phyloP scores from a whole-genome alignment of 106 monocot species.

The Phalaenopsis equestris region DNA sequence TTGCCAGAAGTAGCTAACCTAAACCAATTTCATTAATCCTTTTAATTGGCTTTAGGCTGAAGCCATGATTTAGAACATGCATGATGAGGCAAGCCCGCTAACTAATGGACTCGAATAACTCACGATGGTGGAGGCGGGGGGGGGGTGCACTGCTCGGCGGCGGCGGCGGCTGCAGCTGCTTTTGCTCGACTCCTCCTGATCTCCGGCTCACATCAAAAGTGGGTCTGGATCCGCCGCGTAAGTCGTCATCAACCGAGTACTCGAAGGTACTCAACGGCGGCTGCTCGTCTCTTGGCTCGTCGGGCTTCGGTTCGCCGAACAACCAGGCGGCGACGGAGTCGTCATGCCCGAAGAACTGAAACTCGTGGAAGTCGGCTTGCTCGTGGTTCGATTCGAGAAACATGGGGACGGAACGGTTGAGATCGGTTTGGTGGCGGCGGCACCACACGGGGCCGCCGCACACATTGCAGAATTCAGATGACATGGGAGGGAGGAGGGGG shows the following conservation, averaged over 20 bases:
- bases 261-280: slow-evolving; percentile 4
- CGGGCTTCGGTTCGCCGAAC: slow-evolving; percentile 27
- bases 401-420: slow-evolving; percentile 18
- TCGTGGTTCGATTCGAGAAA: slow-evolving; percentile 14
- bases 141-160: too few species aligned
- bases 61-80: too few species aligned
- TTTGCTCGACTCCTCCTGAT: background rate
- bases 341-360: slow-evolving; percentile 62
- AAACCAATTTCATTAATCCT: too few species aligned
- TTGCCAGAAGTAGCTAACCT: too few species aligned
- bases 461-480: slow-evolving; percentile 24
- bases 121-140: slow-evolving; percentile 18
- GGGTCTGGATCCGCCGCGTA: slow-evolving; percentile 6
- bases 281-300: background rate
- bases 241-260: slow-evolving; percentile 20
- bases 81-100: background rate
- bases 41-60: too few species aligned
- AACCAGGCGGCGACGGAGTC: slow-evolving; percentile 41
- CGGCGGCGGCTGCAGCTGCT: slow-evolving; percentile 2
- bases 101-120: slow-evolving; percentile 16
- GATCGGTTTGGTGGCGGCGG: slow-evolving; percentile 23
- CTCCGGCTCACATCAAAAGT: slow-evolving; percentile 21
- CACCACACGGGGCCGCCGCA: slow-evolving; percentile 17
- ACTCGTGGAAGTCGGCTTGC: slow-evolving; percentile 33
- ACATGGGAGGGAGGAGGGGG: slow-evolving; percentile 10